These are phyloP conservation scores for Sporothrix brunneoviolacea DNA, from an alignment of 2,329 filamentous ascomycete genomes.

Conservation along the genomic window DNA sequence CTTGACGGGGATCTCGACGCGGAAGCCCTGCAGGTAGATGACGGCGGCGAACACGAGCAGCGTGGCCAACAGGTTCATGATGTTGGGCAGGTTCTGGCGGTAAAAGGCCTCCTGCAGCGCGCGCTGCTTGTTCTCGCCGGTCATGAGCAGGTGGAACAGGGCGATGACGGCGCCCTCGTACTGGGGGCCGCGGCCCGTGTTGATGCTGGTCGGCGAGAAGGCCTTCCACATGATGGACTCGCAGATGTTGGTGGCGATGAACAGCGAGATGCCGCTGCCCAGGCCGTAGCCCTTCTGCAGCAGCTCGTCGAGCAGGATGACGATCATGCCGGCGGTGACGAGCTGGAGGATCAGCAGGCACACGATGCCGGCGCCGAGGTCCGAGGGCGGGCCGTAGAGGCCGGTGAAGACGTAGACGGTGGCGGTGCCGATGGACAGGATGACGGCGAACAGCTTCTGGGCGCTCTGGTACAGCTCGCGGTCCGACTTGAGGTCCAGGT, in stretches of 20 bases:
- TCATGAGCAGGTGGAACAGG: constrained; percentile 94
- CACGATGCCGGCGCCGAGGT: constrained; percentile 96
- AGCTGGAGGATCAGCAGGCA: constrained; percentile 97
- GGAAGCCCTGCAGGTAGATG: constrained; percentile 99
- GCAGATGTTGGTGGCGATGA: constrained; percentile 99
- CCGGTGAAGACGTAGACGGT: constrained; percentile 98
- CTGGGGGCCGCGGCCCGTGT: constrained; percentile 97
- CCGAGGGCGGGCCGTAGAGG: constrained; percentile 92
- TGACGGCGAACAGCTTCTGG: constrained; percentile 97
- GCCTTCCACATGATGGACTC: constrained; percentile 99
- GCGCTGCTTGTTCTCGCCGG: constrained; percentile 98
- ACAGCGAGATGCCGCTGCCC: constrained; percentile 96
- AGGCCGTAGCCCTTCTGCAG: constrained; percentile 99
- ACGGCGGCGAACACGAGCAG: constrained; percentile 91
- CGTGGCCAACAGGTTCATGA: constrained; percentile 96
- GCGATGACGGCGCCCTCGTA: constrained; percentile 98
- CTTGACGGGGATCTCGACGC: constrained; percentile 99
- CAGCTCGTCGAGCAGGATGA: constrained; percentile 97
- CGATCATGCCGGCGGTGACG: constrained; percentile 93
- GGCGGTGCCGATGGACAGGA: constrained; percentile 93
- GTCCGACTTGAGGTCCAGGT: constrained; percentile 99
- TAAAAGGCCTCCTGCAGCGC: constrained; percentile 98
- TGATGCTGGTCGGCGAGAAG: constrained; percentile 98
- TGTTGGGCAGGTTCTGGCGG: constrained; percentile 97
- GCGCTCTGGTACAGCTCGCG: constrained; percentile 99